These are phyloP conservation scores for Cutaneotrichosporon arboriforme DNA, from an alignment of 1,284 basidiomycete species.

Conservation along the genomic window DNA sequence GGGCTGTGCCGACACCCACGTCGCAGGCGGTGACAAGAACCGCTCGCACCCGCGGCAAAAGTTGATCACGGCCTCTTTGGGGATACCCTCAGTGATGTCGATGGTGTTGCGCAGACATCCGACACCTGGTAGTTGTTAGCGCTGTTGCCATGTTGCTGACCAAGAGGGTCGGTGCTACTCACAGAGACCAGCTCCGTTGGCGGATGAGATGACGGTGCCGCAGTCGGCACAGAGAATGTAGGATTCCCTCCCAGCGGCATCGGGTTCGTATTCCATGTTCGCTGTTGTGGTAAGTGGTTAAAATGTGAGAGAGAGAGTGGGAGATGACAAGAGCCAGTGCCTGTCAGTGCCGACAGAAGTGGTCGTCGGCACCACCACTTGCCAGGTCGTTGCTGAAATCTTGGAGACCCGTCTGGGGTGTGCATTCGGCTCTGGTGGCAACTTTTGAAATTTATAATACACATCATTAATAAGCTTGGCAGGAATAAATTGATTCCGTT, in stretches of 20 bases:
- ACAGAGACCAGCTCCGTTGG: conserved; percentile 94
- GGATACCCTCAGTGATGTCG: conserved; percentile 97
- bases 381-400: conserved; percentile 3
- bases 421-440: conserved; percentile 2
- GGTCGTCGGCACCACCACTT: too few relatives aligned
- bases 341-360: background rate
- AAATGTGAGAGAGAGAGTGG: background rate
- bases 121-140: conserved; percentile 27
- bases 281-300: background rate
- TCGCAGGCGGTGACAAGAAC: conserved; percentile 82
- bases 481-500: too few relatives aligned
- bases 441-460: background rate
- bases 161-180: conserved; percentile 68
- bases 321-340: background rate
- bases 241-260: conserved; percentile 39
- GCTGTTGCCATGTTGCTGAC: conserved; percentile 28
- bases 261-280: conserved; percentile 45
- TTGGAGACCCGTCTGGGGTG: background rate
- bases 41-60: conserved; percentile 96
- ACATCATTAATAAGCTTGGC: background rate
- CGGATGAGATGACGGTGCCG: conserved; percentile 74
- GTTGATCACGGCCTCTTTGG: conserved; percentile 91
- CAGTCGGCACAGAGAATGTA: conserved; percentile 50
- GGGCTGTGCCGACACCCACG: conserved; percentile 80
- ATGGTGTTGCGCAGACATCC: conserved; percentile 55